phyloP scores from a whole-genome alignment of 2,329 filamentous ascomycete species.

The Acrodontium crateriforme region DNA sequence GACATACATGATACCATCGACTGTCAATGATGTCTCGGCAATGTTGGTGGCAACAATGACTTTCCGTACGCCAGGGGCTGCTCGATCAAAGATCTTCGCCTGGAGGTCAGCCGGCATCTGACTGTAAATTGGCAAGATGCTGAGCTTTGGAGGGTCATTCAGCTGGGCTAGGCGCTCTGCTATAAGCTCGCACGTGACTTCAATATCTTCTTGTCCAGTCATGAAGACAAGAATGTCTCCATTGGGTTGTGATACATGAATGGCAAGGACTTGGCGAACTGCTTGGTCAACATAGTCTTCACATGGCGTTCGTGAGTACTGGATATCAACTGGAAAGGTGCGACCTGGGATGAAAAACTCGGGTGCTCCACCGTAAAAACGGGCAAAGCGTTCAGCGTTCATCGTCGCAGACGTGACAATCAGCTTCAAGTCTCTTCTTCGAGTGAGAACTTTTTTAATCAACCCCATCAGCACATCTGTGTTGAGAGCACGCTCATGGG shows the following conservation, averaged over 20 bases:
- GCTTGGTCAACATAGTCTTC: conserved; percentile 97
- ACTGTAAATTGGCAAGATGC: conserved; percentile 94
- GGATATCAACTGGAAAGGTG: conserved; percentile 93
- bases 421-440: conserved; percentile 80
- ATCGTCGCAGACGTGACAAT: conserved; percentile 98
- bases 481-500: conserved; percentile 89
- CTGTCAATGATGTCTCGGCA: conserved; percentile 91
- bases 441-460: conserved; percentile 89
- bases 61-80: conserved; percentile 79
- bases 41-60: conserved; percentile 98
- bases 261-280: conserved; percentile 87
- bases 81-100: conserved; percentile 92
- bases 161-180: conserved; percentile 76
- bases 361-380: conserved; percentile 90
- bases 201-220: conserved; percentile 98
- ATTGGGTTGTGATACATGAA: conserved; percentile 84
- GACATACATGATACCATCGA: conserved; percentile 98
- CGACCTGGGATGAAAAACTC: conserved; percentile 93
- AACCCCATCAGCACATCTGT: conserved; percentile 95
- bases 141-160: conserved; percentile 88
- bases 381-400: conserved; percentile 91
- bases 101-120: conserved; percentile 98
- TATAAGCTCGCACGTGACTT: conserved; percentile 86
- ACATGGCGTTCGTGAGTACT: conserved; percentile 87
- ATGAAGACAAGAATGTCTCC: conserved; percentile 98